These are phyloP conservation scores for Daedaleopsis sinensis DNA, from an alignment of 768 basidiomycete species.

Conservation along the genomic window DNA sequence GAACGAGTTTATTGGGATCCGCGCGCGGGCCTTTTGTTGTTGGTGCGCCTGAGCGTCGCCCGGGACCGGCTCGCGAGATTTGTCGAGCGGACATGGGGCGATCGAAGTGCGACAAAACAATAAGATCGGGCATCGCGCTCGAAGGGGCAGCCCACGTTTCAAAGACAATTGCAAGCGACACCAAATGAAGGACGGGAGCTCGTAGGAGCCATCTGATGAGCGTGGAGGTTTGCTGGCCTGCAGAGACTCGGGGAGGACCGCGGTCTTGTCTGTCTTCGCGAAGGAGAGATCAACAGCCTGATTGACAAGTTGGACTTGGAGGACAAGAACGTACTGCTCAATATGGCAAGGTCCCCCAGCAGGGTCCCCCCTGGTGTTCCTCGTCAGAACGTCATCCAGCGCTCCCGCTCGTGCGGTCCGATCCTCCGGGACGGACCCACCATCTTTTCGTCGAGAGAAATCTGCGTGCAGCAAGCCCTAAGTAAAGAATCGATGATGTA, in stretches of 20 bases:
- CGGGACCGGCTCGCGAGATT: background rate
- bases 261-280: constrained; percentile 15
- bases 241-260: constrained; percentile 4
- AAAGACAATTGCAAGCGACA: background rate
- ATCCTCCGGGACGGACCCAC: background rate
- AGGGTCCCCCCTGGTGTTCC: constrained; percentile 3
- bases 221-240: background rate
- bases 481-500: too few species aligned
- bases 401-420: background rate
- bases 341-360: constrained; percentile 9
- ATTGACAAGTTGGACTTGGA: constrained; percentile 18
- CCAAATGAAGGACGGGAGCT: background rate
- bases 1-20: constrained; percentile 4
- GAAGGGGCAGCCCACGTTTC: constrained; percentile 1
- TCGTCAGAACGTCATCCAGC: background rate
- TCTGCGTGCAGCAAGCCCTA: too few species aligned
- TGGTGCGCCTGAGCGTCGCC: background rate
- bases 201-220: constrained; percentile 7
- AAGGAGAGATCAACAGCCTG: constrained; percentile 3
- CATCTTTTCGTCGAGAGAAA: too few species aligned
- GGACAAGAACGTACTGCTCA: constrained; percentile 11
- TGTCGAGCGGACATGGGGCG: background rate
- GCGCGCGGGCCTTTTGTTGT: constrained; percentile 15
- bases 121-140: constrained; percentile 1
- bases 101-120: constrained; percentile 5